These are phyloP conservation scores for Stephanodiscus minutulus DNA, from an alignment of 108 stramenopile genomes.

Conservation along the genomic window DNA sequence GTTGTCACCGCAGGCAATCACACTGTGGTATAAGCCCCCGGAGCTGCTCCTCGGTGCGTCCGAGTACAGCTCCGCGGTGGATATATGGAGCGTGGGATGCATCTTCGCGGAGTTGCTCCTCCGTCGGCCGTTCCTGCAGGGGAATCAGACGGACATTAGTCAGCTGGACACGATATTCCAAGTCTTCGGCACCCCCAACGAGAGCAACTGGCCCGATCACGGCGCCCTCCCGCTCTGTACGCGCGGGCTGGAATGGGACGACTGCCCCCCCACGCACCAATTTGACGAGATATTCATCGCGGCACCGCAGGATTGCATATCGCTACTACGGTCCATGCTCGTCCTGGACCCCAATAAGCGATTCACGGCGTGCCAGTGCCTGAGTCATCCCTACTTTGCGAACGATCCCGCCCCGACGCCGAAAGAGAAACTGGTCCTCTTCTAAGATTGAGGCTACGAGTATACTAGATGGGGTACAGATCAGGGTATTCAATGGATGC, in stretches of 20 bases:
- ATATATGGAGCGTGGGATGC: constrained; percentile 96
- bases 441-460: constrained; percentile 18
- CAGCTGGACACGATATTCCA: constrained; percentile 87
- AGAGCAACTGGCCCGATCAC: constrained; percentile 89
- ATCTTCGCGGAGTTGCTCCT: constrained; percentile 94
- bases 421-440: constrained; percentile 75
- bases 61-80: constrained; percentile 89
- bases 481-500: not conserved
- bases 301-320: constrained; percentile 85
- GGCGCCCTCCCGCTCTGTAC: constrained; percentile 73
- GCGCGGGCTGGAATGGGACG: constrained; percentile 78
- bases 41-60: constrained; percentile 91
- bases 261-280: constrained; percentile 67
- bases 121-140: constrained; percentile 87
- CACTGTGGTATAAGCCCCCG: constrained; percentile 96
- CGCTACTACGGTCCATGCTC: constrained; percentile 76
- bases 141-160: constrained; percentile 77
- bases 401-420: constrained; percentile 89
- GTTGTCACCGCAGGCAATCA: constrained; percentile 88
- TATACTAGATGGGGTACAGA: not conserved
- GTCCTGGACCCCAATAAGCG: constrained; percentile 88
- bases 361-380: constrained; percentile 77
- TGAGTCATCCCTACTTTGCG: constrained; percentile 87
- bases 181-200: constrained; percentile 89
- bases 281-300: constrained; percentile 90